Percentiles rank a stretch among this genome's conserved stretches.
These are phyloP conservation scores for Fusarium stilboides DNA, from an alignment of 2,329 filamentous ascomycete species.

Conservation along the genomic window DNA sequence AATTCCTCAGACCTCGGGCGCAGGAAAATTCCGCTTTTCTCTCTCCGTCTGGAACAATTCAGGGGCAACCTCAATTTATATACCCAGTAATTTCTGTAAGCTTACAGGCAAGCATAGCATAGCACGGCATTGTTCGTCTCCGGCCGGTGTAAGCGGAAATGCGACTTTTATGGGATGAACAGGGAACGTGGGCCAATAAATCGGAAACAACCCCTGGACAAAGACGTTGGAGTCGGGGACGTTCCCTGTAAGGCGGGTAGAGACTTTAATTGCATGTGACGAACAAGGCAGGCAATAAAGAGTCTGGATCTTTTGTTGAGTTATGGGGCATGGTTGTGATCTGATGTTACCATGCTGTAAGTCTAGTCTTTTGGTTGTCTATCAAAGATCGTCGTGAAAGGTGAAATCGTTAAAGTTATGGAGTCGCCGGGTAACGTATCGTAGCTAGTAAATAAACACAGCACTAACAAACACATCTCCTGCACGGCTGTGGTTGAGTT, in stretches of 20 bases:
- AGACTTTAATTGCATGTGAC: slow-evolving; percentile 28
- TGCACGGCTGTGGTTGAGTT: neutral
- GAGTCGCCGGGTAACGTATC: too few species aligned
- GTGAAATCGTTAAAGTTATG: neutral
- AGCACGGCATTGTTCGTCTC: neutral
- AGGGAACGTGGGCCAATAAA: slow-evolving; percentile 24
- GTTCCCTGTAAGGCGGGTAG: slow-evolving; percentile 24
- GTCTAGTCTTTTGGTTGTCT: too few species aligned
- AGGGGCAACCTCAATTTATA: slow-evolving; percentile 15
- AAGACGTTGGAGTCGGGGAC: slow-evolving; percentile 9
- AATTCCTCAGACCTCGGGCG: neutral
- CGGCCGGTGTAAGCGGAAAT: neutral
- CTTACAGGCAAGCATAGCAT: slow-evolving; percentile 5
- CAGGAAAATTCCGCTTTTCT: neutral
- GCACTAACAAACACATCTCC: neutral
- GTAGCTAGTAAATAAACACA: neutral
- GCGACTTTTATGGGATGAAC: neutral
- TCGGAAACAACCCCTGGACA: slow-evolving; percentile 25
- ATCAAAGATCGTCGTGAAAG: slow-evolving; percentile 8
- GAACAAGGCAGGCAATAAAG: slow-evolving; percentile 8
- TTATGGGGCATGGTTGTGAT: neutral
- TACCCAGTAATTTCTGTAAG: slow-evolving; percentile 1
- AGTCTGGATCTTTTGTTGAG: slow-evolving; percentile 18
- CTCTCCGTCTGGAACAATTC: slow-evolving; percentile 5
- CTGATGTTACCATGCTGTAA: neutral